Evolutionary conservation across 164 flowering plant species (phyloP).

Genomic region (Vitis rotundifolia): DNA sequence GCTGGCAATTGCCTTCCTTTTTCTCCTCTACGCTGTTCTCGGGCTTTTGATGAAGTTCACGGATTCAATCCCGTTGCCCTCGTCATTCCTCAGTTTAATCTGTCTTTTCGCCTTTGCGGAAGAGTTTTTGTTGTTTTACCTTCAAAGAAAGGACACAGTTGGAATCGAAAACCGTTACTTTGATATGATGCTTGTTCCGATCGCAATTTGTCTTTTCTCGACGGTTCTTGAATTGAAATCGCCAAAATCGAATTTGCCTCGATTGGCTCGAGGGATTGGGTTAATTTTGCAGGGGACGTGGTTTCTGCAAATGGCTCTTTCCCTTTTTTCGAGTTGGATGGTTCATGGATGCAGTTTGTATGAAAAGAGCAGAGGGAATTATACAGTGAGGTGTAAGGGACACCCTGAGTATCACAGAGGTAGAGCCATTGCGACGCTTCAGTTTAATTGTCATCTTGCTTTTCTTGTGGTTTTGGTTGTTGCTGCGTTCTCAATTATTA

Average conservation of each 20-base stretch:
- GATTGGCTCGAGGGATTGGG: conserved; percentile 72
- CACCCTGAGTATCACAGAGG: conserved; percentile 78
- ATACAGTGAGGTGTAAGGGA: conserved; percentile 72
- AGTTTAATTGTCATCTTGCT: conserved; percentile 91
- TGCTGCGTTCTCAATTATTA: conserved; percentile 45
- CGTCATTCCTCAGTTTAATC: conserved; percentile 39
- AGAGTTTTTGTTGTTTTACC: conserved; percentile 76
- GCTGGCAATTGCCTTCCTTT: conserved; percentile 52
- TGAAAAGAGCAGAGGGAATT: conserved; percentile 82
- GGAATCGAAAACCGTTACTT: conserved; percentile 91
- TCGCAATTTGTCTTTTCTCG: conserved; percentile 55
- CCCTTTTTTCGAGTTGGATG: conserved; percentile 60
- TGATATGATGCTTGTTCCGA: conserved; percentile 79
- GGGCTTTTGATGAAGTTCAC: conserved; percentile 35
- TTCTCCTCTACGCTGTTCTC: conserved; percentile 54
- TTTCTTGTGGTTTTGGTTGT: conserved; percentile 50
- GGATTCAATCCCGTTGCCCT: conserved; percentile 34
- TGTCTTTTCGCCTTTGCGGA: conserved; percentile 66
- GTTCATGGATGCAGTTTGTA: conserved; percentile 63
- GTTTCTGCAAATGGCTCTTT: conserved; percentile 92
- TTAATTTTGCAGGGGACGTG: conserved; percentile 82
- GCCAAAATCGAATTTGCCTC: conserved; percentile 34
- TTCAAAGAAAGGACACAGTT: conserved; percentile 57
- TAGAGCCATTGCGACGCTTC: conserved; percentile 83
- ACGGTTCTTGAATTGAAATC: conserved; percentile 51